phyloP scores from a whole-genome alignment of 2,329 filamentous ascomycete genomes.

The Fusarium piperis region DNA sequence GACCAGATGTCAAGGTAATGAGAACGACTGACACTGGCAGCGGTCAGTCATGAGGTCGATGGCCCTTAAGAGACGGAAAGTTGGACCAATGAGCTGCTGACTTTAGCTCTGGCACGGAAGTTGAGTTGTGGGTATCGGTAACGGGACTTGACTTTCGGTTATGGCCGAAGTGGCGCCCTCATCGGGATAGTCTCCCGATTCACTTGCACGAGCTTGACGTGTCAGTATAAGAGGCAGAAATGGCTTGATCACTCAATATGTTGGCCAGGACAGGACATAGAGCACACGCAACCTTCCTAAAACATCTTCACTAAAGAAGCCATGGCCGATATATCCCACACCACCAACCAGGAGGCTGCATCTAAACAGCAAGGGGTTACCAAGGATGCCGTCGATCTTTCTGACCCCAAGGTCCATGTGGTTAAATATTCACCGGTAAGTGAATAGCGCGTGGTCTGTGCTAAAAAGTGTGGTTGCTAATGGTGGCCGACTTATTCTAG shows the following conservation, averaged over 20 bases:
- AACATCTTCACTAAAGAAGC: background rate
- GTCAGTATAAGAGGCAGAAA: background rate
- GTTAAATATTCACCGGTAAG: constrained; percentile 45
- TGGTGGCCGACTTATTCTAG: background rate
- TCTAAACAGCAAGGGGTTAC: background rate
- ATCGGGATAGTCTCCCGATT: background rate
- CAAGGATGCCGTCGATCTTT: background rate
- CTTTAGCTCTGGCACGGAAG: background rate
- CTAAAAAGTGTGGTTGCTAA: background rate
- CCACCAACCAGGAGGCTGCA: background rate
- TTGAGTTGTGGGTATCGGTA: background rate
- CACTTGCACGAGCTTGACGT: background rate
- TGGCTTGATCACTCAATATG: background rate
- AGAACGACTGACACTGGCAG: background rate
- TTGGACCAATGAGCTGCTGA: background rate
- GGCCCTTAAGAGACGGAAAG: background rate
- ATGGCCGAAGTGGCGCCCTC: background rate
- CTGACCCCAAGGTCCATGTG: background rate
- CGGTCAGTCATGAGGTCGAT: background rate
- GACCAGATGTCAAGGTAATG: background rate
- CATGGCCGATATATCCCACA: background rate
- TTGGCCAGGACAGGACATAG: background rate
- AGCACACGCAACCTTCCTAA: no score
- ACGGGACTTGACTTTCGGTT: background rate
- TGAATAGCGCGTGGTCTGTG: background rate